Evolutionary conservation across 306 rosid species (phyloP), one percentile per base, ranked within the genome.

Genomic region (Vigna reflexopilosa): DNA sequence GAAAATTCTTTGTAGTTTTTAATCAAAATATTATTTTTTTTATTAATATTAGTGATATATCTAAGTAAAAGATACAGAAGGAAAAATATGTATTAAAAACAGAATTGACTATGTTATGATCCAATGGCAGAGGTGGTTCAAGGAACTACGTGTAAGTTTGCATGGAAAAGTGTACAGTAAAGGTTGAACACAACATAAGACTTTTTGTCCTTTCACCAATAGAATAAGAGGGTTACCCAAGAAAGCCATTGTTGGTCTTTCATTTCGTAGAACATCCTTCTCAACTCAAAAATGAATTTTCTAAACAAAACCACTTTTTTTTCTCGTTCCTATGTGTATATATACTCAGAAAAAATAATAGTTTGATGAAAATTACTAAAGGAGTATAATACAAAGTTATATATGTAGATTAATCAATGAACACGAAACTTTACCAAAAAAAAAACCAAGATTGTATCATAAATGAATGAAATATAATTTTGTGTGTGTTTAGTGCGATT

Each of bases 91-190:
- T 40, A 42, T 67, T 0, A 24, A 45, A 67, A 67, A 47, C 12
- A 36, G 47, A 73, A 16, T 32, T 47, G 70, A 48, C 70, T 11
- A 45, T 61, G 70, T 30, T 59, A 45, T 76, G 72, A 79, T 81
- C 77, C 75, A 67, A 61, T 68, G 61, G 72, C 16, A 75, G 20
- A 68, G 48, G 1, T 4, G 40, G 50, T 42, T 54, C 44, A 67
- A 26, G 51, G 30, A 77, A 77, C 86, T 57, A 88, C 92, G 91
- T 91, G 90, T 88, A 81, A 70, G 81, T 86, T 85, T 86, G 91
- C 92, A 88, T 86, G 89, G 77, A 89, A 91, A 72, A 45, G 83
- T 86, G 73, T 88, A 85, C 30, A 78, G 81, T 75, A 73, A 77
- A 83, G 70, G 66, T 56, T 54, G 13, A 80, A 80, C 3, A 76